Conservation (phyloP, 2,329 filamentous ascomycete genomes). For the Periglandula ipomoeae region DNA sequence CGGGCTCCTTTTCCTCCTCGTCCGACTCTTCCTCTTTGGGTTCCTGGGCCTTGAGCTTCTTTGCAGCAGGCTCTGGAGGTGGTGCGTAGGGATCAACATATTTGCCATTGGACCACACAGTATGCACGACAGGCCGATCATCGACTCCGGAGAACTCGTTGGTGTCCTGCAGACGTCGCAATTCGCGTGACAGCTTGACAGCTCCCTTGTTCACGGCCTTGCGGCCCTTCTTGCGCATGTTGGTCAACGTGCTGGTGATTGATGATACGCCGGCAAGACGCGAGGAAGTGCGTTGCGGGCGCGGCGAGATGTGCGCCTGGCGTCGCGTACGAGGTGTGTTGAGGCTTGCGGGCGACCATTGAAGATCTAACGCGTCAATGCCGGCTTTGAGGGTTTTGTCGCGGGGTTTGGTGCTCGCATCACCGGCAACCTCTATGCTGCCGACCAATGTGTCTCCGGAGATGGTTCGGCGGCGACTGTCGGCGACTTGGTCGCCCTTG, state of each 20-base stretch:
- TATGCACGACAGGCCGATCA: conserved; percentile 45
- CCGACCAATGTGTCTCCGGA: conserved; percentile 29
- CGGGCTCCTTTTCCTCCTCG: conserved; percentile 15
- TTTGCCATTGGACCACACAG: conserved; percentile 58
- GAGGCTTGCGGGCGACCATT: conserved; percentile 31
- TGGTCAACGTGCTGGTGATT: conserved; percentile 38
- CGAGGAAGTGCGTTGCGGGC: conserved; percentile 31
- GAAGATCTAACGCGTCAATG: conserved; percentile 38
- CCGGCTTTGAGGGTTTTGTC: conserved; percentile 5
- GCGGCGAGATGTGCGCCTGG: conserved; percentile 22
- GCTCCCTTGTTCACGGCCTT: conserved; percentile 41
- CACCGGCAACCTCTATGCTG: conserved; percentile 15
- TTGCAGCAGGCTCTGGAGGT: conserved; percentile 27
- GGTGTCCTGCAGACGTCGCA: conserved; percentile 51
- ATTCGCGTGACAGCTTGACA: conserved; percentile 44
- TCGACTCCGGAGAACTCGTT: conserved; percentile 54
- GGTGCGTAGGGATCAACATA: conserved; percentile 39
- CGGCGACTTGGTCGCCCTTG: conserved; percentile 38
- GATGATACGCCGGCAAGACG: conserved; percentile 29
- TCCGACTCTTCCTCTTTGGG: background rate
- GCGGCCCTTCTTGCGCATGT: conserved; percentile 52
- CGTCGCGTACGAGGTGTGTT: conserved; percentile 23
- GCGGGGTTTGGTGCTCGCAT: conserved; percentile 8
- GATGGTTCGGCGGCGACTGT: conserved; percentile 37
- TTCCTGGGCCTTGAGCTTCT: conserved; percentile 21